A percentile compares a stretch with the other conserved stretches of the same genome.
phyloP scores from a whole-genome alignment of 2,329 filamentous ascomycete species.

The Tolypocladium paradoxum region DNA sequence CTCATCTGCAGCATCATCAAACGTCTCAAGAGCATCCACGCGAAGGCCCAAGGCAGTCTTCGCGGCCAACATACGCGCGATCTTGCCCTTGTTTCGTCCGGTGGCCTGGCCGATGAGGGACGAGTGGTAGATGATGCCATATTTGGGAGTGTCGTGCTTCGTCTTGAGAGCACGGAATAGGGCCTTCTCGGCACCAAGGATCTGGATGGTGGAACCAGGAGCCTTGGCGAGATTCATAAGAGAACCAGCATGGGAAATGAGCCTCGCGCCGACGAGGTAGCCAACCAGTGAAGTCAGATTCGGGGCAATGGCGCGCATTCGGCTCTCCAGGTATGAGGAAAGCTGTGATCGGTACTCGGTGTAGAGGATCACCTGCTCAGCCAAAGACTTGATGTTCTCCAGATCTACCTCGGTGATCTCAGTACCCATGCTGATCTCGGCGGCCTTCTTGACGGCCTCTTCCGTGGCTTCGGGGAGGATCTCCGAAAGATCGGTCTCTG shows the following conservation, averaged over 20 bases:
- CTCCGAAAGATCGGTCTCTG: constrained; percentile 69
- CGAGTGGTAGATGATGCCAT: constrained; percentile 87
- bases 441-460: constrained; percentile 79
- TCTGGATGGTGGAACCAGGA: constrained; percentile 92
- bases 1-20: constrained; percentile 64
- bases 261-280: constrained; percentile 83
- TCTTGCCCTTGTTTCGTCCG: constrained; percentile 98
- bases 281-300: constrained; percentile 91
- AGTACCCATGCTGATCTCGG: constrained; percentile 96
- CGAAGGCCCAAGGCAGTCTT: constrained; percentile 90
- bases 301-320: constrained; percentile 94
- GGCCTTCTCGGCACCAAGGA: constrained; percentile 96
- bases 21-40: constrained; percentile 61
- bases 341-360: constrained; percentile 84
- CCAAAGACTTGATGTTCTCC: constrained; percentile 82
- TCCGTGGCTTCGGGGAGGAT: constrained; percentile 95
- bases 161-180: constrained; percentile 98
- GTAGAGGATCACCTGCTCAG: constrained; percentile 86
- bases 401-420: constrained; percentile 91
- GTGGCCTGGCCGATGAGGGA: constrained; percentile 93
- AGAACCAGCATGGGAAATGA: constrained; percentile 91
- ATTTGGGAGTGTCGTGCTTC: constrained; percentile 98
- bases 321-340: constrained; percentile 76
- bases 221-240: constrained; percentile 92
- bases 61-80: constrained; percentile 88